Percentiles rank a stretch among this genome's conserved stretches.
Conservation (phyloP, 305 asterid genomes). For the Solanum hybrid region DNA sequence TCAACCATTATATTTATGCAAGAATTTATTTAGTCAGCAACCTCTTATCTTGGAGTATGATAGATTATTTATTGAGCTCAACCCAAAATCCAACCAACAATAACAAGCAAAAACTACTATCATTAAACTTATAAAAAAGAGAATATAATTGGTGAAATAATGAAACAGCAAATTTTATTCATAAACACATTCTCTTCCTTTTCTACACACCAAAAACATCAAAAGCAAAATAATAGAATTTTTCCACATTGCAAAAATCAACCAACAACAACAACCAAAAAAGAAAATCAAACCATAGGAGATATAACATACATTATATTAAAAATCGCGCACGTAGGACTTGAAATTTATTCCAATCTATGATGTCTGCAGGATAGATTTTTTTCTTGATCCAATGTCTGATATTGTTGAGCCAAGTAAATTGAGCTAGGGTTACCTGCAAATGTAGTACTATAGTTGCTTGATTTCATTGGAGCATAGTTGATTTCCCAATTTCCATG, state of each 20-base stretch:
- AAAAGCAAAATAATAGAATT: background rate
- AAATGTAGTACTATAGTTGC: background rate
- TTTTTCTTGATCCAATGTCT: background rate
- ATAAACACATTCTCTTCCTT: background rate
- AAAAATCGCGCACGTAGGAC: background rate
- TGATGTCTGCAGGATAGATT: background rate
- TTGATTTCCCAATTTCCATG: constrained; percentile 16
- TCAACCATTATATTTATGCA: background rate
- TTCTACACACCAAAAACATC: background rate
- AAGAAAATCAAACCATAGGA: background rate
- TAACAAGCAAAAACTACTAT: background rate
- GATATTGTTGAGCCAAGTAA: constrained; percentile 5
- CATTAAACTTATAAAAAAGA: background rate
- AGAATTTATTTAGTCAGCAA: background rate
- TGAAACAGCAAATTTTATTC: background rate
- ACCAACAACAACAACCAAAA: background rate
- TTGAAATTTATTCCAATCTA: background rate
- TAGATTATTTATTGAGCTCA: background rate
- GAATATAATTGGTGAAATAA: background rate
- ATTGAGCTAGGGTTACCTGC: constrained; percentile 15
- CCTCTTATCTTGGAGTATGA: background rate
- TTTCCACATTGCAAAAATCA: background rate
- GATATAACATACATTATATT: background rate
- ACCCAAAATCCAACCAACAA: background rate
- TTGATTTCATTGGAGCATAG: constrained; percentile 1